Evolutionary conservation across 2,329 filamentous ascomycete species (phyloP).

Genomic region (Lecanicillium sp.): DNA sequence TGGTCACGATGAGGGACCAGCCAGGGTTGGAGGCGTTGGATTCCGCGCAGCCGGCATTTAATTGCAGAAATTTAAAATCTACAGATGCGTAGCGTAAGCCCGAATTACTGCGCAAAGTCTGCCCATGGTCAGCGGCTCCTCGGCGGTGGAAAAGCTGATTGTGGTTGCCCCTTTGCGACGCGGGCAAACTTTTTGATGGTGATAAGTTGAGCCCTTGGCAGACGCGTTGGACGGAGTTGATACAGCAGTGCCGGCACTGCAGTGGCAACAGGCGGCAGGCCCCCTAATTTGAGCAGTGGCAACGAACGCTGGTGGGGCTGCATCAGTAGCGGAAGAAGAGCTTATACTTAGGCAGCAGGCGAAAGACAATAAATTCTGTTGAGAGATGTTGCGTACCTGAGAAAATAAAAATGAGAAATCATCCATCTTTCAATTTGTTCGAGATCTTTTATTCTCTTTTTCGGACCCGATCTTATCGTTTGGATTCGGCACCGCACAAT

Average conservation of each 20-base stretch:
- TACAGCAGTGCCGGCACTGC: not conserved
- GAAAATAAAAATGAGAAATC: too few species aligned
- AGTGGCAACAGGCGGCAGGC: too few species aligned
- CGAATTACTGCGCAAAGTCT: constrained; percentile 43
- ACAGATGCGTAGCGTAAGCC: constrained; percentile 40
- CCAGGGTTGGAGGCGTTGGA: constrained; percentile 42
- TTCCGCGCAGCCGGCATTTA: constrained; percentile 55
- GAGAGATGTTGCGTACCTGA: too few species aligned
- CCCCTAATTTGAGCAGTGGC: not conserved
- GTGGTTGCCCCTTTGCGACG: constrained; percentile 19
- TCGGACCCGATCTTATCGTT: too few species aligned
- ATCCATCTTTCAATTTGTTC: too few species aligned
- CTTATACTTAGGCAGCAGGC: not conserved
- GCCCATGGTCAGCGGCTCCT: constrained; percentile 48
- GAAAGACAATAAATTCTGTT: too few species aligned
- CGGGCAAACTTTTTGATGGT: constrained; percentile 39
- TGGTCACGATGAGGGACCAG: constrained; percentile 42
- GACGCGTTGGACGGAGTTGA: constrained; percentile 3
- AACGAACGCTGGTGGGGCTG: not conserved
- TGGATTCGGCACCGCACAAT: too few species aligned
- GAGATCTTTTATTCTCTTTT: too few species aligned
- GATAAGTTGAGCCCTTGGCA: not conserved
- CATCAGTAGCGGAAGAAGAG: not conserved
- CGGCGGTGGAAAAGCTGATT: constrained; percentile 40
- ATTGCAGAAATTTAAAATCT: constrained; percentile 48